Evolutionary conservation across 2,329 filamentous ascomycete species (phyloP).

Genomic region (Cytospora mali): DNA sequence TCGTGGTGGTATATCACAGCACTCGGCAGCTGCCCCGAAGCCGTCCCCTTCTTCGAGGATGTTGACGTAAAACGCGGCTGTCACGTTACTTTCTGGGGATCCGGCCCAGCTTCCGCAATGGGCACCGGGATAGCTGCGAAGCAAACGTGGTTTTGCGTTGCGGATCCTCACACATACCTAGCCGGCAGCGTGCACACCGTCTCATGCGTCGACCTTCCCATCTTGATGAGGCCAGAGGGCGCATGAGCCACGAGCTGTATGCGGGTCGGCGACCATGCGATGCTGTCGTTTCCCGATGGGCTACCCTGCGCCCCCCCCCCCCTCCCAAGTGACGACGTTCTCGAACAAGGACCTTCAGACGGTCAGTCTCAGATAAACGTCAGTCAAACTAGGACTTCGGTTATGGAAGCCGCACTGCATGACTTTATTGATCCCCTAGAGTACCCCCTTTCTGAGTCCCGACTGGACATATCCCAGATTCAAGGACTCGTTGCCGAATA

Average conservation of each 20-base stretch:
- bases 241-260: constrained; percentile 2
- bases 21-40: constrained; percentile 1
- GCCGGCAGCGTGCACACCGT: constrained; percentile 12
- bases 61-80: constrained; percentile 12
- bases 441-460: not conserved
- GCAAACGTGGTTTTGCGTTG: not conserved
- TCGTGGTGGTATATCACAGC: not conserved
- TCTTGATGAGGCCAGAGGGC: constrained; percentile 3
- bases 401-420: not conserved
- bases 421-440: not conserved
- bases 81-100: not conserved
- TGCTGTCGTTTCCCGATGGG: not conserved
- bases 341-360: not conserved
- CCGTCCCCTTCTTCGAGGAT: not conserved
- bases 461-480: not conserved
- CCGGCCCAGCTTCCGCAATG: constrained; percentile 6
- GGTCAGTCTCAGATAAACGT: not conserved
- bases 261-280: constrained; percentile 4
- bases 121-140: constrained; percentile 3
- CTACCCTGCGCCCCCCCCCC: not conserved
- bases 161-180: not conserved
- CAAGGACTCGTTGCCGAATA: constrained; percentile 14
- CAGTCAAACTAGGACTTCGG: not conserved
- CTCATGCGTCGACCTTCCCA: constrained; percentile 15
- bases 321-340: not conserved